Base-by-base conservation (phyloP, 2,329 filamentous ascomycete species). In the Ceratocystis albifundus region DNA sequence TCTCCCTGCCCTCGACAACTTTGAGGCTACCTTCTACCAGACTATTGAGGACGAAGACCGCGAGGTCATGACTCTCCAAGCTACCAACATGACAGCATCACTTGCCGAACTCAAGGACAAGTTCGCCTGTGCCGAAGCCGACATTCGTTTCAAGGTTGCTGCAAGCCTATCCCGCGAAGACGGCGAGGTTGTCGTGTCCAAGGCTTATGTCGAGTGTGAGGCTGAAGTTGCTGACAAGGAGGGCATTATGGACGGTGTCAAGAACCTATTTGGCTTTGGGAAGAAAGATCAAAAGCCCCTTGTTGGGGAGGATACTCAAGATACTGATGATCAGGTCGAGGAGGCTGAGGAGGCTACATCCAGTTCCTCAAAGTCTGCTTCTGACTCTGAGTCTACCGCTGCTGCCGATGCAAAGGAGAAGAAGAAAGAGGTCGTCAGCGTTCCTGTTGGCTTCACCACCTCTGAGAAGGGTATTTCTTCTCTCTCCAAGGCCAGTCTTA, bases 221-320 rank as follows among this genome's bases (percentile, higher is more conserved):
- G 84, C 88, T 30, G 89, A 95, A 64, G 82, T 81, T 3, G 75
- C 77, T 7, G 85, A 86, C 75, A 90, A 91, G 74, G 89, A 89
- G 69, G 86, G 88, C 64, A 83, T 97, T 62, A 89, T 96, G 61
- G 93, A 96, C 72, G 92, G 90, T 55, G 90, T 97, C 70, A 99
- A 99, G 81, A 95, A 92, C 70, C 84, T 96, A 69, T 95, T 99
- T 73, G 94, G 94, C 4, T 92, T 97, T 73, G 94, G 93, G 30
- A 89, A 89, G 72, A 96, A 96, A 77, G 88, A 88, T 41, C 89
- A 93, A 66, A 88, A 96, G 76, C 80, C 82, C 4, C 74, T 96
- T 44, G 28, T 2, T n/a, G 82, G 84, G 68, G 88, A 87, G 62
- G 88, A 87, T 61, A 80, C 78, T 25, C 84, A 81, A 65, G 79